Base-by-base conservation (phyloP, 495 filamentous ascomycete species). In the Aspergillus heteromorphus region DNA sequence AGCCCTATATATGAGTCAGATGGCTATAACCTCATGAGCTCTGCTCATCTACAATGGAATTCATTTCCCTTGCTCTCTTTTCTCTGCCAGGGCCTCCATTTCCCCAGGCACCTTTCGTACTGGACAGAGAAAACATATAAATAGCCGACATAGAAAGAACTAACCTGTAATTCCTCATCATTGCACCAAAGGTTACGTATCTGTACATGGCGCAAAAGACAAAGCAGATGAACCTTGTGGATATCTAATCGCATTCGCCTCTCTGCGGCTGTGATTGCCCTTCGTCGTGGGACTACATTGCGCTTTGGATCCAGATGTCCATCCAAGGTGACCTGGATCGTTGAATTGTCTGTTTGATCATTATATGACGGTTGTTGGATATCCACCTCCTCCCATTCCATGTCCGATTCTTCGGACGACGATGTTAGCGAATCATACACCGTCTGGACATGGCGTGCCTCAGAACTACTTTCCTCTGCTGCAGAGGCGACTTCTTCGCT, bases 111-210 rank as follows among this genome's bases (percentile, higher is more conserved):
- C 34, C 11, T 38, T n/a, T 3, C 34, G n/a, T 11, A 14, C 31
- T 2, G 11, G n/a, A 4, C 34, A 38, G 34, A 11, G 4, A 38
- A 38, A n/a, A n/a, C 8, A 38, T 9, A 13, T 38, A 1, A n/a
- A 63, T 40, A 63, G 54, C 30, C 6, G 40, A 23, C 23, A 11
- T 11, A 23, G 27, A 1, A 4, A 42, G 25, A 31, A 41, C 66
- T 38, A 60, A 81, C 79, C 70, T 93, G 86, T 34, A 86, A 74
- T 55, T 74, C 66, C 13, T 74, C 56, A 66, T 93, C 84, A 66
- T 96, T 96, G 65, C 92, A 97, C 92, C 92, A 97, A 49, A 74
- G 68, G 64, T 96, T 97, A 38, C 91, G 81, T 20, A 80, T 69
- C 56, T 85, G 78, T 17, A 87, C 81, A 67, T 97, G 89, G 4